Evolutionary conservation across 1,139 yeast species (phyloP).

Genomic region (Kodamaea derodonti): DNA sequence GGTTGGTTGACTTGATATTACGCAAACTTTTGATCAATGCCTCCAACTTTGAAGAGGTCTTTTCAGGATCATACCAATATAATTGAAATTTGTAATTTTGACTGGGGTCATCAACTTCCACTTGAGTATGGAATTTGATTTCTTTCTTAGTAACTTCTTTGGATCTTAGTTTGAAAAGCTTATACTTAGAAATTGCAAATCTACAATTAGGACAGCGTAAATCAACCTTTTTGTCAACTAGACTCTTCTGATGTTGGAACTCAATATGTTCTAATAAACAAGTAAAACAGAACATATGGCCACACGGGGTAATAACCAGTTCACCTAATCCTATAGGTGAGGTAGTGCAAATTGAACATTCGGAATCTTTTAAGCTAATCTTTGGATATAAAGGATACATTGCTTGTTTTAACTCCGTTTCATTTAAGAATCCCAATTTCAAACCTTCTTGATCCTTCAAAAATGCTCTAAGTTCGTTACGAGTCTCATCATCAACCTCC

Average conservation of each 20-base stretch:
- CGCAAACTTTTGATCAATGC: constrained; percentile 63
- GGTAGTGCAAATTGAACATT: constrained; percentile 82
- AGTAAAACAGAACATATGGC: constrained; percentile 71
- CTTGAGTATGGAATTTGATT: constrained; percentile 29
- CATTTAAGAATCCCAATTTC: constrained; percentile 29
- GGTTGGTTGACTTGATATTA: constrained; percentile 47
- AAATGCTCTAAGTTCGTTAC: constrained; percentile 9
- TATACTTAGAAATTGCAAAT: constrained; percentile 36
- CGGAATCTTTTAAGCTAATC: constrained; percentile 45
- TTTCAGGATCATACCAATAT: constrained; percentile 46
- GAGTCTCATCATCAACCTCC: constrained; percentile 9
- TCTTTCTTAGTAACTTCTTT: constrained; percentile 29
- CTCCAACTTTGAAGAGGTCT: constrained; percentile 68
- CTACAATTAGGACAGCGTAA: constrained; percentile 64
- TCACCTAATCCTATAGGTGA: constrained; percentile 55
- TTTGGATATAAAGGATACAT: constrained; percentile 24
- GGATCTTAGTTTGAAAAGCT: constrained; percentile 37
- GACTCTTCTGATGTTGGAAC: constrained; percentile 31
- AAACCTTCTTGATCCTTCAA: constrained; percentile 14
- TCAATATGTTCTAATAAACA: constrained; percentile 74
- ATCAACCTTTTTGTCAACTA: constrained; percentile 21
- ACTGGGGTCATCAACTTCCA: constrained; percentile 18
- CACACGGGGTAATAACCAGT: constrained; percentile 70
- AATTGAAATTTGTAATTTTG: constrained; percentile 28
- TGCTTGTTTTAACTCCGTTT: constrained; percentile 25